Evolutionary conservation across 208 protist species (phyloP).

Genomic region (Crithidia brevicula): DNA sequence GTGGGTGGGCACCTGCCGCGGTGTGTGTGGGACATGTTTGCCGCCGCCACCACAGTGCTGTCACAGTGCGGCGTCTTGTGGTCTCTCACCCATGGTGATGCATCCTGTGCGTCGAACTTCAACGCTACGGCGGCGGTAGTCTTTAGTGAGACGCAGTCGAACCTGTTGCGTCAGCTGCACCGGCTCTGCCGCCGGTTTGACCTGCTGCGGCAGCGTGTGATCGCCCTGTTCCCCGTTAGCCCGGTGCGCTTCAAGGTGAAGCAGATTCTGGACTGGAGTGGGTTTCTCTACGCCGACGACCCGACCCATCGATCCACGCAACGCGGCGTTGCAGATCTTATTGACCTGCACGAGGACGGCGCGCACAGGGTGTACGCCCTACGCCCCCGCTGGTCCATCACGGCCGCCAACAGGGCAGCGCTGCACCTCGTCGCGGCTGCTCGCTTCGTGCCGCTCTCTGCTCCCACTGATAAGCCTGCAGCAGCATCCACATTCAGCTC

Average conservation of each 20-base stretch:
- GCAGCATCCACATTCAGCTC: too few species aligned
- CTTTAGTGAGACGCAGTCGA: slow-evolving; percentile 21
- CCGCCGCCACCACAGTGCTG: slow-evolving; percentile 8
- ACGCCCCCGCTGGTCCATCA: slow-evolving; percentile 6
- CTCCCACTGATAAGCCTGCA: too few species aligned
- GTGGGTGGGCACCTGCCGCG: not conserved
- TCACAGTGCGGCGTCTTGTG: slow-evolving; percentile 30
- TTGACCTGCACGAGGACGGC: slow-evolving; percentile 19
- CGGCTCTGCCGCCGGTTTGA: slow-evolving; percentile 25
- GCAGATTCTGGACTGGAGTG: slow-evolving; percentile 35
- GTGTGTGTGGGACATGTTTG: slow-evolving; percentile 26
- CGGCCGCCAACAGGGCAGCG: slow-evolving; percentile 1
- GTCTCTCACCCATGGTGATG: slow-evolving; percentile 21
- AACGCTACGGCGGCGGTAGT: slow-evolving; percentile 14
- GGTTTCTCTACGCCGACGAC: slow-evolving; percentile 18
- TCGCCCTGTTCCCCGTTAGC: slow-evolving; percentile 15
- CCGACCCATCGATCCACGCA: slow-evolving; percentile 5
- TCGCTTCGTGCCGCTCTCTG: too few species aligned
- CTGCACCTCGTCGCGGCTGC: slow-evolving; percentile 5
- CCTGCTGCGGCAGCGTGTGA: slow-evolving; percentile 27
- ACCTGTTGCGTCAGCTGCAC: slow-evolving; percentile 26
- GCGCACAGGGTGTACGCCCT: slow-evolving; percentile 15
- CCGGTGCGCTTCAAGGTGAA: slow-evolving; percentile 38
- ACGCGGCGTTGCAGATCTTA: slow-evolving; percentile 4
- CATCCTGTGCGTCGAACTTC: not conserved